A percentile compares a stretch with the other conserved stretches of the same genome.
Evolutionary conservation across 2,329 filamentous ascomycete species (phyloP).

Genomic region (Coniochaeta sp.): DNA sequence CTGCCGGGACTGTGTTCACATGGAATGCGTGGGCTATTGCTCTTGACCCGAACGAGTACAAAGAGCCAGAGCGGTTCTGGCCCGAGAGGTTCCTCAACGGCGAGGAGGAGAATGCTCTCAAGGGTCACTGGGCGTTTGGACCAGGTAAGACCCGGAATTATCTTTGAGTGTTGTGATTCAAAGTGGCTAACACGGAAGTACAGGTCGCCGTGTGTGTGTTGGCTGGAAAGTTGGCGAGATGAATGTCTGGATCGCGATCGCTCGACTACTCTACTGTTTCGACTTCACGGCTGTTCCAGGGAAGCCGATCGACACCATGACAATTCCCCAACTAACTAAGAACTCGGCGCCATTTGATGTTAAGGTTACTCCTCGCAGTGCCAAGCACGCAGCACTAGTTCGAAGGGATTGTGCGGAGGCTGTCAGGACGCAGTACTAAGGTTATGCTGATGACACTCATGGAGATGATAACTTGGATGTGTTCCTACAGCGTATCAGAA

Average conservation of each 20-base stretch:
- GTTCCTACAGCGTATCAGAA: too few species aligned
- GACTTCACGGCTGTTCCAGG: constrained; percentile 9
- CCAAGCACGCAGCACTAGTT: background rate
- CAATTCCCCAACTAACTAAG: background rate
- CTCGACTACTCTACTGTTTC: constrained; percentile 21
- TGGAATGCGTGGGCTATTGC: background rate
- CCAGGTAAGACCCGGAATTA: constrained; percentile 11
- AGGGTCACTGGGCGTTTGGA: constrained; percentile 27
- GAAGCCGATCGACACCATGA: background rate
- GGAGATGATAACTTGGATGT: too few species aligned
- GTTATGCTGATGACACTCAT: background rate
- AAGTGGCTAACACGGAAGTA: background rate
- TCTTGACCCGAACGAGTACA: background rate
- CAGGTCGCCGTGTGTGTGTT: constrained; percentile 22
- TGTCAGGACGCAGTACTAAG: background rate
- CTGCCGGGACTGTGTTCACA: constrained; percentile 31
- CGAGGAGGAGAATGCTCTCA: constrained; percentile 12
- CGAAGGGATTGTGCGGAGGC: background rate
- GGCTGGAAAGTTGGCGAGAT: constrained; percentile 23
- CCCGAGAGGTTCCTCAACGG: background rate
- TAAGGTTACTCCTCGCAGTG: background rate
- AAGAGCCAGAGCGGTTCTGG: background rate
- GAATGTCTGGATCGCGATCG: constrained; percentile 22
- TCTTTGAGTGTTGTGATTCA: too few species aligned
- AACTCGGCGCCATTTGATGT: background rate